Base-by-base conservation (phyloP, 495 filamentous ascomycete species). In the Ascobolus immersus region DNA sequence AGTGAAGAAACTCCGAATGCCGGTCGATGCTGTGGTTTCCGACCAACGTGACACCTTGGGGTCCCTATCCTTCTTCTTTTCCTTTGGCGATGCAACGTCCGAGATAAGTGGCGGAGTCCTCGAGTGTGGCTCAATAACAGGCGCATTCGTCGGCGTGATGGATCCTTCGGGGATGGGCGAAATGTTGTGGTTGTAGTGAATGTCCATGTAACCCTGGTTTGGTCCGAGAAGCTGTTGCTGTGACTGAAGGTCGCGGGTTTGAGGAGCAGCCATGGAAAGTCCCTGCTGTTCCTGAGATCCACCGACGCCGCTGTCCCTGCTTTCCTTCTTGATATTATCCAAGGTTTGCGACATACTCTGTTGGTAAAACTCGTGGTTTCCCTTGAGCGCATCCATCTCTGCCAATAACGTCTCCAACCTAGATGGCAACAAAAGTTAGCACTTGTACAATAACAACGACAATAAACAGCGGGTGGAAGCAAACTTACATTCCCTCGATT, bases 1-100 rank as follows among this genome's bases (percentile, higher is more conserved):
- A 22, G 25, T 35, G 23, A 49, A 33, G 35, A 50, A 45, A 28
- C 36, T 39, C 37, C 33, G 25, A 47, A 60, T 14, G 41, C 47
- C 59, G n/a, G 73, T 73, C 2, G 89, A 86, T 15, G 81, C 64
- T 4, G 86, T 94, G 14, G 86, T 93, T 53, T 86, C 82, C 3
- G 84, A 93, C 86, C 86, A 99, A 20, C 86, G 69, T 9, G 89
- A 94, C 38, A 92, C 77, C 53, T 82, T 90, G 17, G 80, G 77
- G 44, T 73, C 28, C 10, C n/a, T 71, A 37, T 66, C 61, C 52
- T 82, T 81, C 19, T 77, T 75, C 5, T 26, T 58, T 62, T 53
- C 47, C 58, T 46, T 54, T 60, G 24, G 49, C 53, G 37, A 53
- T n/a, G n/a, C n/a, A n/a, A n/a, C n/a, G n/a, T n/a, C n/a, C n/a